Conservation (phyloP, 2,329 filamentous ascomycete species). For the Trichoderma sp. region DNA sequence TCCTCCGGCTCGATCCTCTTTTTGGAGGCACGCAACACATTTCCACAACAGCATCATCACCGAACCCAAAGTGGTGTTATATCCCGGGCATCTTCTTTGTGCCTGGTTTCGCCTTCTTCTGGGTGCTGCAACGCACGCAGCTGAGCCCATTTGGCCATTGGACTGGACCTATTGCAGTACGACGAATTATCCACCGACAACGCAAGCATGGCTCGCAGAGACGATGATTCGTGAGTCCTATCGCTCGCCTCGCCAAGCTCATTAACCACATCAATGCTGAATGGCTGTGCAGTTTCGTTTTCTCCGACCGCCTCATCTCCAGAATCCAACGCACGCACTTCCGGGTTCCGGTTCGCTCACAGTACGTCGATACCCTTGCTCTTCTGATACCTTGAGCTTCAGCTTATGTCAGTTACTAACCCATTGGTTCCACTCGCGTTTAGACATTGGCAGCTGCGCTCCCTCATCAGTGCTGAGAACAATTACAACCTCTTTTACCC, state of each 20-base stretch:
- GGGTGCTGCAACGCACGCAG: constrained; percentile 29
- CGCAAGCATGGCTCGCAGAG: constrained; percentile 56
- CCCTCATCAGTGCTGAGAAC: constrained; percentile 82
- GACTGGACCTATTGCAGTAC: constrained; percentile 5
- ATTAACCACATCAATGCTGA: constrained; percentile 19
- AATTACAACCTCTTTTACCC: constrained; percentile 84
- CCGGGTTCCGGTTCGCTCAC: constrained; percentile 66
- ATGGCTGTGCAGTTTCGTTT: constrained; percentile 56
- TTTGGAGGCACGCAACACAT: background rate
- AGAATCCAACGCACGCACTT: constrained; percentile 67
- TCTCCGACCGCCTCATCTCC: constrained; percentile 67
- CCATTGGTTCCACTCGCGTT: background rate
- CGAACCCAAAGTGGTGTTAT: background rate
- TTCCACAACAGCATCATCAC: background rate
- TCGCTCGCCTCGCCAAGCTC: background rate
- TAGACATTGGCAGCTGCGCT: constrained; percentile 87
- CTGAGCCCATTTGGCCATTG: constrained; percentile 5
- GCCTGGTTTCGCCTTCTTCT: constrained; percentile 18
- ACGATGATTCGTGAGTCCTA: constrained; percentile 54
- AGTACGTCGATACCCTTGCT: constrained; percentile 52
- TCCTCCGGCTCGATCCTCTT: background rate
- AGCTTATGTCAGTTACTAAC: constrained; percentile 8
- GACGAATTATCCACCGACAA: background rate
- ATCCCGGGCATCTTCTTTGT: background rate
- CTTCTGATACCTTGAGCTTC: background rate